These are phyloP conservation scores for Phytophthora agathidicida DNA, from an alignment of 352 stramenopile species.

Conservation along the genomic window DNA sequence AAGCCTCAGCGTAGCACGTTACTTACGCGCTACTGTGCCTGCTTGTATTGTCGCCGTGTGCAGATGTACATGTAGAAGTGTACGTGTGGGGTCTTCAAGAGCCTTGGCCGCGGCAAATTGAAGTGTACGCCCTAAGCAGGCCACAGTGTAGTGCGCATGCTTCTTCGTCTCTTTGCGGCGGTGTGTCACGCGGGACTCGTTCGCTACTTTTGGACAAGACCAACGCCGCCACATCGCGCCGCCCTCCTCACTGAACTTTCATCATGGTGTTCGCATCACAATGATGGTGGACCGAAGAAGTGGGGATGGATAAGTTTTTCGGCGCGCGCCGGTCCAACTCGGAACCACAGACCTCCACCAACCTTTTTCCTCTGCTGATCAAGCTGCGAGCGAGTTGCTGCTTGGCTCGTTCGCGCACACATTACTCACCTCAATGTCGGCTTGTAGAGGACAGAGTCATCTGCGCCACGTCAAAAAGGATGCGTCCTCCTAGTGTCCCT, in stretches of 20 bases:
- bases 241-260: conserved; percentile 13
- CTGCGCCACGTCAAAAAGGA: conserved; percentile 24
- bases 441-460: conserved; percentile 14
- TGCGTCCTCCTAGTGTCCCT: conserved; percentile 16
- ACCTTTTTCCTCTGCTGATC: conserved; percentile 8
- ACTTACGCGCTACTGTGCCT: conserved; percentile 20
- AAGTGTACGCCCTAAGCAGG: conserved; percentile 20
- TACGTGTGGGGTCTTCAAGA: background rate
- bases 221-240: conserved; percentile 5
- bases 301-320: conserved; percentile 5
- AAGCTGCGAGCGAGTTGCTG: conserved; percentile 17
- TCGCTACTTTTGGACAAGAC: background rate
- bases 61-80: conserved; percentile 15
- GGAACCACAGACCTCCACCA: background rate
- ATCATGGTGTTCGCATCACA: background rate
- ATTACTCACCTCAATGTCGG: conserved; percentile 28
- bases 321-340: conserved; percentile 12
- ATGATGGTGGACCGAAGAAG: background rate
- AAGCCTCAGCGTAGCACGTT: conserved; percentile 10
- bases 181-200: conserved; percentile 1
- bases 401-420: conserved; percentile 27
- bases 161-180: conserved; percentile 4
- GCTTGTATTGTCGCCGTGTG: conserved; percentile 25
- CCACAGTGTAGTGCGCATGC: conserved; percentile 1
- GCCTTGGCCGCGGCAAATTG: too few species aligned